A percentile compares a stretch with the other conserved stretches of the same genome.
These are phyloP conservation scores for Solanum chmielewskii DNA, from an alignment of 257 asterid genomes.

Conservation along the genomic window DNA sequence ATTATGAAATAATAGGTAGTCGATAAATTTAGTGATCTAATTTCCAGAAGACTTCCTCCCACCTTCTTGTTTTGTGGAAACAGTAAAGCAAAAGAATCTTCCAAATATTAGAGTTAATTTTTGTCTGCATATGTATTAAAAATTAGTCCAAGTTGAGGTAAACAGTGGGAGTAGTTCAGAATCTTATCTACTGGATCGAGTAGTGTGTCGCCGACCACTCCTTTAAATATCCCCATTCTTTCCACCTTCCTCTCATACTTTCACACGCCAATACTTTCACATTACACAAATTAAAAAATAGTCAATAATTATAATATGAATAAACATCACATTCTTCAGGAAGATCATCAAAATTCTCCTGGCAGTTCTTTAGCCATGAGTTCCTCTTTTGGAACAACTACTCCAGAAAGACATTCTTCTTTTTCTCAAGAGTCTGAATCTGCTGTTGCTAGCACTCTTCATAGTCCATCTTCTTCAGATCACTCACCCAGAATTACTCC, in stretches of 20 bases:
- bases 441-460: conserved; percentile 5
- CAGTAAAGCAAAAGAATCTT: not conserved
- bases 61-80: not conserved
- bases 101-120: not conserved
- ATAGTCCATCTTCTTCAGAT: conserved; percentile 34
- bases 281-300: not conserved
- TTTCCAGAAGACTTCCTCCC: not conserved
- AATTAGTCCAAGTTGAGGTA: not conserved
- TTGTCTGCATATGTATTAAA: not conserved
- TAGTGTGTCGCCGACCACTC: not conserved
- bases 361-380: conserved; percentile 10
- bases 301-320: not conserved
- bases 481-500: conserved; percentile 11
- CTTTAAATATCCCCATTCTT: not conserved
- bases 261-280: not conserved
- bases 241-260: not conserved
- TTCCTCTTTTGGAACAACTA: conserved; percentile 6
- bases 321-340: conserved; percentile 2
- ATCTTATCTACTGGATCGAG: not conserved
- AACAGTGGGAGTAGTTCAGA: not conserved
- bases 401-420: conserved; percentile 24
- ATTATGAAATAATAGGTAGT: too few relatives aligned
- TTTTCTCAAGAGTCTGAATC: conserved; percentile 36
- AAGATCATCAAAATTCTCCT: conserved; percentile 6
- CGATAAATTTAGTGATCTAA: not conserved